Evolutionary conservation across 78 protist genomes (phyloP).

Genomic region (Emiliania huxleyi): DNA sequence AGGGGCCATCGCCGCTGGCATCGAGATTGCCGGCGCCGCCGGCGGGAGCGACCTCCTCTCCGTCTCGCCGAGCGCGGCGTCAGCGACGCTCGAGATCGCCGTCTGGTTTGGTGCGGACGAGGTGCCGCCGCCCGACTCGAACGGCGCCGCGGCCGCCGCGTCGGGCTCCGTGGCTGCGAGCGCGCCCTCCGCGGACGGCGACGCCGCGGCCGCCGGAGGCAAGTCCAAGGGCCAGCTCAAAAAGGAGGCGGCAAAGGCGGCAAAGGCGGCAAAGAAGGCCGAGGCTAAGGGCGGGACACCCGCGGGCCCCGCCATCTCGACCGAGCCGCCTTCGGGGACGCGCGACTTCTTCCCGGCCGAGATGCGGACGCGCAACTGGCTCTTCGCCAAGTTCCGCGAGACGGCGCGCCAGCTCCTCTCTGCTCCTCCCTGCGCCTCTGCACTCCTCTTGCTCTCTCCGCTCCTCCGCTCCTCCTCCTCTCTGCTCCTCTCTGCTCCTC

Average conservation of each 20-base stretch:
- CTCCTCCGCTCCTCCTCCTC: no score
- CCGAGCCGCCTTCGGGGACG: slow-evolving; percentile 33
- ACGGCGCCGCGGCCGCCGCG: neutral
- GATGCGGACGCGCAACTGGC: slow-evolving; percentile 52
- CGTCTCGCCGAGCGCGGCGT: neutral
- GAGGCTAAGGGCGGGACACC: neutral
- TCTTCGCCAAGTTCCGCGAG: slow-evolving; percentile 50
- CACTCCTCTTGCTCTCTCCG: no score
- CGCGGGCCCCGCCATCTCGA: neutral
- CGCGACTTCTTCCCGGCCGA: slow-evolving; percentile 68
- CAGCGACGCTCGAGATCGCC: neutral
- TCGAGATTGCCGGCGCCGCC: neutral
- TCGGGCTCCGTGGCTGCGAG: neutral
- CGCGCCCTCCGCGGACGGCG: neutral
- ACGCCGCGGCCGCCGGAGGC: neutral
- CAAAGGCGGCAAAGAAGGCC: neutral
- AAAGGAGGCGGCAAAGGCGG: neutral
- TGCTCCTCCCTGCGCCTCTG: no score
- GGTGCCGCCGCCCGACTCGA: neutral
- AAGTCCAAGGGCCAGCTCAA: neutral
- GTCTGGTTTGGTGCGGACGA: neutral
- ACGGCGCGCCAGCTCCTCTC: neutral
- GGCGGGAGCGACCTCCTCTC: neutral
- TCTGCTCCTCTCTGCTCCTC: no score
- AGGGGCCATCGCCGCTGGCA: neutral